These are phyloP conservation scores for Paecilomyces sp. DNA, from an alignment of 2,329 filamentous ascomycete genomes.

Conservation along the genomic window DNA sequence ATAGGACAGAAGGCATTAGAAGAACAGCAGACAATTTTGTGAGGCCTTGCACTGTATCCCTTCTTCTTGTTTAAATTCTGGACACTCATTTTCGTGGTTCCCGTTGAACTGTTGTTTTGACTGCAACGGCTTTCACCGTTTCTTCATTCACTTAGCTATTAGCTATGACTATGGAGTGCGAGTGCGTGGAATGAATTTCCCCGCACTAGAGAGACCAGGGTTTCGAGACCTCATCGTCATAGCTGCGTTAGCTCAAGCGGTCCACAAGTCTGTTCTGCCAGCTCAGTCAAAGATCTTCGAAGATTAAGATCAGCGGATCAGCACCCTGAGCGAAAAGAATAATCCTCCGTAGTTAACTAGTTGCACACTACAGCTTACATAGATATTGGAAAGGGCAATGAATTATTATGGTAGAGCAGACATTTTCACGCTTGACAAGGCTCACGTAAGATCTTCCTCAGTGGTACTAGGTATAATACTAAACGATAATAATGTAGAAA, in stretches of 20 bases:
- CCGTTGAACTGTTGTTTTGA: not conserved
- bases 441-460: no score
- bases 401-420: no score
- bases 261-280: not conserved
- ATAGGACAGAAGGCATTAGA: conserved; percentile 22
- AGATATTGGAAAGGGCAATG: no score
- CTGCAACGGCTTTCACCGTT: not conserved
- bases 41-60: no score
- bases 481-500: not conserved
- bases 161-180: no score
- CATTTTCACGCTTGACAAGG: no score
- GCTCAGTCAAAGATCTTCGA: not conserved
- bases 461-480: not conserved
- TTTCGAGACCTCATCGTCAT: not conserved
- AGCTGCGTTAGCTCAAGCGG: not conserved
- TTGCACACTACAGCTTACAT: not conserved
- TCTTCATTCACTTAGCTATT: not conserved
- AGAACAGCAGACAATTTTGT: not conserved
- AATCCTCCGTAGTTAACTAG: not conserved
- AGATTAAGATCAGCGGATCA: not conserved
- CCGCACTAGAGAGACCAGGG: not conserved
- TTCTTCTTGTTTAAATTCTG: no score
- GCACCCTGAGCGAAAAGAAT: not conserved
- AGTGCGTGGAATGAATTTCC: not conserved
- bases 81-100: not conserved